A percentile compares a stretch with the other conserved stretches of the same genome.
Conservation (phyloP, 495 filamentous ascomycete genomes). For the Penicillium bovifimosum region DNA sequence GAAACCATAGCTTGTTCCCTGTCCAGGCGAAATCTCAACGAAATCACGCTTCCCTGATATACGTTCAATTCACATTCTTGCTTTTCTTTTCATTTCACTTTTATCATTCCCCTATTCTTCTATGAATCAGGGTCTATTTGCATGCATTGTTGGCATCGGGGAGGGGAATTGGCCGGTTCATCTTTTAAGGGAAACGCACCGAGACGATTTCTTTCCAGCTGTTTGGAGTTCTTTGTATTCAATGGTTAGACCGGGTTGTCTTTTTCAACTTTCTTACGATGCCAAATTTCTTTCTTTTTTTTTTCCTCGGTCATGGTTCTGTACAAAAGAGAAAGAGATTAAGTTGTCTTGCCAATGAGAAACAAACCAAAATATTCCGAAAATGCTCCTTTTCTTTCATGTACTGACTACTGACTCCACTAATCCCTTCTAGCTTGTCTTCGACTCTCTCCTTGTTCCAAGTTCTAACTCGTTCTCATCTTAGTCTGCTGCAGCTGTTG, state of each 20-base stretch:
- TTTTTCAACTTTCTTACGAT: slow-evolving; percentile 12
- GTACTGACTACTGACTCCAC: no score
- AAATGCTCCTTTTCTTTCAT: slow-evolving; percentile 2
- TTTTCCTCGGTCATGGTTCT: slow-evolving; percentile 30
- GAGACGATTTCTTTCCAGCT: slow-evolving; percentile 14
- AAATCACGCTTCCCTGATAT: neutral
- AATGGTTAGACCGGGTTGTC: slow-evolving; percentile 14
- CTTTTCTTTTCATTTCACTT: neutral
- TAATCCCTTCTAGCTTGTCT: no score
- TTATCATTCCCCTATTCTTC: neutral
- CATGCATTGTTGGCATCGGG: slow-evolving; percentile 8
- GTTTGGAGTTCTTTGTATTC: slow-evolving; percentile 19
- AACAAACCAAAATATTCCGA: slow-evolving; percentile 17
- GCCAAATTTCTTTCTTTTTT: slow-evolving; percentile 18
- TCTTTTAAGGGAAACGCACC: slow-evolving; percentile 13
- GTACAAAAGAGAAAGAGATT: slow-evolving; percentile 22
- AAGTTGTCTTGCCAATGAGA: slow-evolving; percentile 19
- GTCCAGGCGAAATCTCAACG: neutral
- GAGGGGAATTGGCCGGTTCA: slow-evolving; percentile 10
- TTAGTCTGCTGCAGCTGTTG: neutral
- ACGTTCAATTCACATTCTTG: neutral
- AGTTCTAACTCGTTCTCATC: neutral
- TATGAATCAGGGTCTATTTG: neutral
- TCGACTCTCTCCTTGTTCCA: neutral
- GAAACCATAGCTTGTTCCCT: neutral